Conservation (phyloP, 495 filamentous ascomycete genomes). For the Tricharina praecox region DNA sequence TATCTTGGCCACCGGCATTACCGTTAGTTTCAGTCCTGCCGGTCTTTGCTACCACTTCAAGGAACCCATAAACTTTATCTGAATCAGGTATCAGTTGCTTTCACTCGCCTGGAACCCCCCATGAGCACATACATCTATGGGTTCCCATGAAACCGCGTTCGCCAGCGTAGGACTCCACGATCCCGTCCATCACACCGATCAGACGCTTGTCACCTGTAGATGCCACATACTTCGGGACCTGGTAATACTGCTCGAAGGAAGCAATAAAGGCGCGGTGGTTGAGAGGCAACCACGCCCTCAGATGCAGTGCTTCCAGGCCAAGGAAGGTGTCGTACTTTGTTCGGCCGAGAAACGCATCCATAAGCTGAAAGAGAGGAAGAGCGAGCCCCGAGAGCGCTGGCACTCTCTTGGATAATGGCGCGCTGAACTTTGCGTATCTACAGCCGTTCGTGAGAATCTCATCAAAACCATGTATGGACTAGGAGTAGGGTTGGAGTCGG, state of each 20-base stretch:
- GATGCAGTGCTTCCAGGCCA: conserved; percentile 33
- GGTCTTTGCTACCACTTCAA: conserved; percentile 36
- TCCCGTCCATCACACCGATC: conserved; percentile 65
- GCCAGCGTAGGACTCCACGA: conserved; percentile 80
- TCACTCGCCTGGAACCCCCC: not conserved
- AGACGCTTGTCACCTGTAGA: conserved; percentile 42
- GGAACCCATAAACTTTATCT: conserved; percentile 38
- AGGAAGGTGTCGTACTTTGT: conserved; percentile 36
- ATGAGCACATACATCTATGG: conserved; percentile 26
- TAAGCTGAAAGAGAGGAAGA: conserved; percentile 35
- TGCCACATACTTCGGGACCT: conserved; percentile 34
- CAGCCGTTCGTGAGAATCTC: too few species aligned
- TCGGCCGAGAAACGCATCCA: conserved; percentile 37
- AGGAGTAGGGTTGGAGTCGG: too few species aligned
- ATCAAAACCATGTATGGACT: too few species aligned
- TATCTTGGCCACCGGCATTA: conserved; percentile 30
- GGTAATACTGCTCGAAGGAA: conserved; percentile 35
- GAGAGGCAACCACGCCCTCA: conserved; percentile 35
- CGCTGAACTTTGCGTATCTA: conserved; percentile 34
- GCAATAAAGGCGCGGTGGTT: conserved; percentile 37
- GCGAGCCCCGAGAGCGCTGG: conserved; percentile 37
- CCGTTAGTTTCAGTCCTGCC: conserved; percentile 37
- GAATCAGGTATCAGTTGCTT: not conserved
- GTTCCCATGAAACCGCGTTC: conserved; percentile 39
- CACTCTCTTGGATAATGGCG: conserved; percentile 34